These are phyloP conservation scores for Phaeophleospora eucalypticola DNA, from an alignment of 2,329 filamentous ascomycete species.

Conservation along the genomic window DNA sequence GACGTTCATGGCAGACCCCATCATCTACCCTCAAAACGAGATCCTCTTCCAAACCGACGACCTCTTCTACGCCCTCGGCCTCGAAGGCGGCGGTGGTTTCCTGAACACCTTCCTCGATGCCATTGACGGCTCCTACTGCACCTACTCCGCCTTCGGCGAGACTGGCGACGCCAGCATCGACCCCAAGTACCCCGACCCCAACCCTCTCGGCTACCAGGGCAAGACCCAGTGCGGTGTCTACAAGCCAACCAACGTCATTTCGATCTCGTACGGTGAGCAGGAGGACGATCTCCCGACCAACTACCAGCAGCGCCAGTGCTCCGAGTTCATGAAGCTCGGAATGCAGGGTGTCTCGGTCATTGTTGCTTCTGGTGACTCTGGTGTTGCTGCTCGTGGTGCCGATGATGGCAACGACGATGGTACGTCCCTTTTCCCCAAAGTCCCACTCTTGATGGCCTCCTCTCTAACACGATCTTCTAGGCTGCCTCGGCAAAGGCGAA, in stretches of 20 bases:
- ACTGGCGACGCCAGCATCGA: conserved; percentile 32
- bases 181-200: conserved; percentile 46
- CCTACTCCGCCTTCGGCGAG: conserved; percentile 31
- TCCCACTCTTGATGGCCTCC: background rate
- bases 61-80: conserved; percentile 34
- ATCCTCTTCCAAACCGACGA: conserved; percentile 45
- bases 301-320: conserved; percentile 52
- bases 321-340: conserved; percentile 56
- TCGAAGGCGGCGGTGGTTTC: conserved; percentile 16
- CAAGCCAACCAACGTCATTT: conserved; percentile 50
- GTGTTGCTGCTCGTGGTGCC: conserved; percentile 31
- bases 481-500: conserved; percentile 35
- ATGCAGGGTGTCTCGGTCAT: conserved; percentile 46
- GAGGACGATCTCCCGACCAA: conserved; percentile 38
- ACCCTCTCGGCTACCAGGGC: conserved; percentile 36
- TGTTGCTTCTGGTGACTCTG: conserved; percentile 49
- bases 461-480: conserved; percentile 3
- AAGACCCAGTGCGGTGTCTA: conserved; percentile 45
- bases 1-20: conserved; percentile 21
- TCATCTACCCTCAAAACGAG: conserved; percentile 50
- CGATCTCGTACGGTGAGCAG: conserved; percentile 50
- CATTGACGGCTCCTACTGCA: conserved; percentile 44
- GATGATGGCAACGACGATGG: conserved; percentile 25
- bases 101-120: conserved; percentile 42
- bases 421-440: background rate